Conservation (phyloP, 306 rosid species). For the Inga laurina region DNA sequence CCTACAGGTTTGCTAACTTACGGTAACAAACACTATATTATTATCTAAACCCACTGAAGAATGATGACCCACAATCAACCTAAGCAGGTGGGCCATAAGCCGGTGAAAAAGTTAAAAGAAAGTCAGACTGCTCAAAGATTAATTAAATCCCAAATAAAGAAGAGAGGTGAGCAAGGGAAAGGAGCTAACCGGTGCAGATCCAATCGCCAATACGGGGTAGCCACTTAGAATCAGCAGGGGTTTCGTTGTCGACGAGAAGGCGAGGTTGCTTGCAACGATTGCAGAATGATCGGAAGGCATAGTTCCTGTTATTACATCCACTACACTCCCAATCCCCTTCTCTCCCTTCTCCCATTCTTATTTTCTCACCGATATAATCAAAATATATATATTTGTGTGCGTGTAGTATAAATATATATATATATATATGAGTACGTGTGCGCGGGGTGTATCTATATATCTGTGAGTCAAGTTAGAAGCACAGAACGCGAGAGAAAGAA, state of each 20-base stretch:
- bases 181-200: constrained; percentile 91
- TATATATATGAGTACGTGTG: background rate
- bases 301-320: constrained; percentile 86
- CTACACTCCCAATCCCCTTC: constrained; percentile 98
- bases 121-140: background rate
- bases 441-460: background rate
- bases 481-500: background rate
- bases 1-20: background rate
- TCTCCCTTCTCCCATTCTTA: constrained; percentile 75
- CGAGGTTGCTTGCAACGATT: constrained; percentile 97
- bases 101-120: background rate
- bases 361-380: background rate
- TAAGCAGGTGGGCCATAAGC: background rate
- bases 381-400: too few relatives aligned
- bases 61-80: background rate
- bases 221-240: constrained; percentile 97
- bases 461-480: background rate
- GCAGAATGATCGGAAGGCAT: constrained; percentile 97
- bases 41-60: background rate
- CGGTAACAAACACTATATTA: background rate
- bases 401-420: background rate
- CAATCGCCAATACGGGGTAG: constrained; percentile 96
- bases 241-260: constrained; percentile 82
- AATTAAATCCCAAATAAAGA: background rate
- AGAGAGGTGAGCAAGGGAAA: background rate